These are phyloP conservation scores for Dactylellina leptospora DNA, from an alignment of 2,329 filamentous ascomycete species.

Conservation along the genomic window DNA sequence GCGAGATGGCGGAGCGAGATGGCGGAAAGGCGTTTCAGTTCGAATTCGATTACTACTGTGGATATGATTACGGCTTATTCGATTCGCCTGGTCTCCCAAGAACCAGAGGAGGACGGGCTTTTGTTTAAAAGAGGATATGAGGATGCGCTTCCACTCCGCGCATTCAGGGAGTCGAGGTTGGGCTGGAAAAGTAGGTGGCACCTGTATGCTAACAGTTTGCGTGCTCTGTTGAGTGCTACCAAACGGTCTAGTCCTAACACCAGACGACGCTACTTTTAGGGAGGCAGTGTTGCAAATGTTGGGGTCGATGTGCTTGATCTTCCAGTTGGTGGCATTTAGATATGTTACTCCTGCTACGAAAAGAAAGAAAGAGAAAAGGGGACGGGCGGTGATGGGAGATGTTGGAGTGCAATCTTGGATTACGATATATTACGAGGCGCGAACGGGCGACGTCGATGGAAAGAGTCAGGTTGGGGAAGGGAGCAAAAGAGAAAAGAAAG, in stretches of 20 bases:
- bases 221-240: constrained; percentile 13
- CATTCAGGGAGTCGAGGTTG: too few species aligned
- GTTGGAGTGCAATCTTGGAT: neutral
- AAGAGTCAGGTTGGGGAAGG: neutral
- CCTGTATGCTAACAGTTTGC: neutral
- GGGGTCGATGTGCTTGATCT: constrained; percentile 32
- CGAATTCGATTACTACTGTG: too few species aligned
- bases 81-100: too few species aligned
- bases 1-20: too few species aligned
- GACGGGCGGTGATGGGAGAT: neutral
- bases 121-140: too few species aligned
- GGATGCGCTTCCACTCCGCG: too few species aligned
- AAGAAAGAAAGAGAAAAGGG: constrained; percentile 4
- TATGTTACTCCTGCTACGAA: neutral
- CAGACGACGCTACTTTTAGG: constrained; percentile 24
- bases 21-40: too few species aligned
- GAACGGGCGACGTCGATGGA: neutral
- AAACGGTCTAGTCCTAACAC: constrained; percentile 18
- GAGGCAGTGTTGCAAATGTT: constrained; percentile 50
- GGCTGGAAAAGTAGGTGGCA: neutral
- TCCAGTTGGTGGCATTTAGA: constrained; percentile 51
- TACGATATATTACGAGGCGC: neutral
- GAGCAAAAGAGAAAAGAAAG: constrained; percentile 1
- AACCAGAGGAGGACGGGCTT: too few species aligned
- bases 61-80: too few species aligned